Evolutionary conservation across 169 alveolate species (phyloP).

Genomic region (Plasmodium gallinaceum): DNA sequence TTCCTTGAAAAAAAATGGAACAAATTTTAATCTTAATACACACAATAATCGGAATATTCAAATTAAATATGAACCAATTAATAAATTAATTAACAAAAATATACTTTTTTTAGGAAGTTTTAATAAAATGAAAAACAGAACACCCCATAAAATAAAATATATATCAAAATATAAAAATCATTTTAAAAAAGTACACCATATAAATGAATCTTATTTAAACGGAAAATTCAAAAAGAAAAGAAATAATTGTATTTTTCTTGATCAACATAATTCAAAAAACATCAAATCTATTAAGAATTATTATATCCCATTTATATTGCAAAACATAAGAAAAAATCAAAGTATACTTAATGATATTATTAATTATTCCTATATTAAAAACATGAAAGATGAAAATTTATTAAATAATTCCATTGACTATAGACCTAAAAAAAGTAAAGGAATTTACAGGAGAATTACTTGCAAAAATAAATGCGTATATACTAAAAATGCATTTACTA

Average conservation of each 20-base stretch:
- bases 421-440: conserved; percentile 3
- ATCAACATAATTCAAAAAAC: not conserved
- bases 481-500: conserved; percentile 2
- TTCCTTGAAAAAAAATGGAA: conserved; percentile 1
- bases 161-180: not conserved
- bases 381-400: not conserved
- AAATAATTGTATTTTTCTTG: conserved; percentile 12
- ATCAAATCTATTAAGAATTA: not conserved
- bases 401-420: conserved; percentile 1
- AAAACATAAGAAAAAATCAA: not conserved
- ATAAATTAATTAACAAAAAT: not conserved
- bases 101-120: not conserved
- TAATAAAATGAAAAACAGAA: not conserved
- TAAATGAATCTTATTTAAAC: conserved; percentile 12
- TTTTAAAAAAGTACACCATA: not conserved
- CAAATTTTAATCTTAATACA: conserved; percentile 22
- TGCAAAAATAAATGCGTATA: not conserved
- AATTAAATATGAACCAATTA: conserved; percentile 4
- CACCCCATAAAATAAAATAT: not conserved
- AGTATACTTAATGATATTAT: not conserved
- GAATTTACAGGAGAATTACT: conserved; percentile 1
- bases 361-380: not conserved
- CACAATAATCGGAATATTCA: not conserved
- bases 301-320: not conserved
- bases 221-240: conserved; percentile 13